These are phyloP conservation scores for Colletotrichum sp. DNA, from an alignment of 2,329 filamentous ascomycete species.

Conservation along the genomic window DNA sequence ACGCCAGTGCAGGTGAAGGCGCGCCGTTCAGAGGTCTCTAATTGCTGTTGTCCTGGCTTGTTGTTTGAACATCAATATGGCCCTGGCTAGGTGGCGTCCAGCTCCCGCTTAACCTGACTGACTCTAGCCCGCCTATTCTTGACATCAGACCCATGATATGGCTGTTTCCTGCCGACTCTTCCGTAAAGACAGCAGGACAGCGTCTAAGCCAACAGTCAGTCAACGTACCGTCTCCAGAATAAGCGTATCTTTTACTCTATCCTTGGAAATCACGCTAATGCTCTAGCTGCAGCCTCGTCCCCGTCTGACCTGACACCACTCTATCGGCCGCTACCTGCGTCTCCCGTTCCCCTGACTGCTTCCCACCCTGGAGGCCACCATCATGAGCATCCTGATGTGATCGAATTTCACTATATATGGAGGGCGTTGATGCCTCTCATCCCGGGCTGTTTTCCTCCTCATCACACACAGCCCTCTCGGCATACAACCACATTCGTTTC, in stretches of 20 bases:
- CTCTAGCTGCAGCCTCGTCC: background rate
- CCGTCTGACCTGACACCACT: constrained; percentile 6
- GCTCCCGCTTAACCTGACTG: background rate
- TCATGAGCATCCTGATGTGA: background rate
- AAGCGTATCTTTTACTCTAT: background rate
- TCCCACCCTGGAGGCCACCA: background rate
- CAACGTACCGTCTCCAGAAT: background rate
- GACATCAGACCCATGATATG: background rate
- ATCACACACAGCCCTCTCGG: constrained; percentile 13
- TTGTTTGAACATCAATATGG: background rate
- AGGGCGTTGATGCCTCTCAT: background rate
- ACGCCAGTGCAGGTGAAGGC: background rate
- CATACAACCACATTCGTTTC: constrained; percentile 10
- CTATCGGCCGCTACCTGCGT: background rate
- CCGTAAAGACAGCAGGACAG: background rate
- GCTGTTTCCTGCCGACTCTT: background rate
- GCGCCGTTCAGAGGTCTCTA: background rate
- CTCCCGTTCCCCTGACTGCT: background rate
- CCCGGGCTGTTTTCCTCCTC: background rate
- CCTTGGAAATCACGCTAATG: constrained; percentile 4
- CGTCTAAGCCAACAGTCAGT: background rate
- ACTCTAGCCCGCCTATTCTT: background rate
- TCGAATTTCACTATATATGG: constrained; percentile 16
- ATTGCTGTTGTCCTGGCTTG: background rate
- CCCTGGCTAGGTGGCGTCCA: background rate